Base-by-base conservation (phyloP, 768 basidiomycete species). In the Tephrocybe sp. region DNA sequence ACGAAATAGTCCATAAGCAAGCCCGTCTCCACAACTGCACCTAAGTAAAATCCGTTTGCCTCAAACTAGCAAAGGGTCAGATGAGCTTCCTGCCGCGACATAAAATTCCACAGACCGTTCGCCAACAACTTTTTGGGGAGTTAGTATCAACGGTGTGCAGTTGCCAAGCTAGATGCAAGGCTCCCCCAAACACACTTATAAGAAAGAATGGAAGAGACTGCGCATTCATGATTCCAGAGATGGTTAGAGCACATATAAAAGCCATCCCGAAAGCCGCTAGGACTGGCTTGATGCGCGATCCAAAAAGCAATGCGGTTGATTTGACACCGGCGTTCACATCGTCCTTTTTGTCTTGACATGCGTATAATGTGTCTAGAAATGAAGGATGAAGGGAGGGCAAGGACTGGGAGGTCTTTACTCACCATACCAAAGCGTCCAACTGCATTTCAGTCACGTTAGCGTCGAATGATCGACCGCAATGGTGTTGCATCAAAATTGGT, bases 291-390 rank as follows among this genome's bases (percentile, higher is more conserved):
- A 78, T 70, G 26, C 67, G 60, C 12, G 64, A 59, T 16, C 76
- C 79, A 61, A 84, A 84, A n/a, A 83, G 72, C 12, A 84, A 65
- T 0, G 83, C 82, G 40, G 81, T 84, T 1, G 82, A 83, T 62
- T 82, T 81, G 44, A 85, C 78, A 33, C 79, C 80, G 13, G 75
- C 82, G 39, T 71, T 65, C 19, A 77, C 63, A 57, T 85, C 83
- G 66, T 84, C 84, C 23, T 65, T 62, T 53, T 78, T 79, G 61
- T 84, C 83, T 51, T 68, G 70, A 60, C 81, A 81, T 4, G 81
- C 83, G 58, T 85, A 85, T 53, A 83, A 80, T 1, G 82, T 81
- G 61, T 85, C 68, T 57, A 16, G 13, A 17, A 9, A 13, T 36
- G 16, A 17, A 30, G 8, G 19, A 12, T 39, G 23, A 16, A n/a